Base-by-base conservation (phyloP, 768 basidiomycete genomes). In the Russula compacta region DNA sequence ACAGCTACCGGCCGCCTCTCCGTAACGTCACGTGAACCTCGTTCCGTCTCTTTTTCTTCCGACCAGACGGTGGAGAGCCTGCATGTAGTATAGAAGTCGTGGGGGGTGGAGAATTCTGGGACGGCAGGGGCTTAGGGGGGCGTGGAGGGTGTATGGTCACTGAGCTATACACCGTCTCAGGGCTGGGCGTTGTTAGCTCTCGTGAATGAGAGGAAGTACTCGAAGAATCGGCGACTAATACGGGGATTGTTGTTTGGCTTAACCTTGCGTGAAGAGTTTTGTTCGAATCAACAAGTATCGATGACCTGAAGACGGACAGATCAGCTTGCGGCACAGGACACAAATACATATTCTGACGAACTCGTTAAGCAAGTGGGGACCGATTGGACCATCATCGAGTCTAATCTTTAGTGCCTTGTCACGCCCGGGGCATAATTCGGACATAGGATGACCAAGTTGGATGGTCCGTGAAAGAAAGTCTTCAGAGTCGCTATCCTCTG, bases 301-400 rank as follows among this genome's bases (percentile, higher is more conserved):
- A 70, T 11, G 69, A 72, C 36, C 70, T 71, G 59, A 39, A 56
- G 17, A 15, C 8, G 5, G 9, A 36, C 39, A 19, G 56, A 32
- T 24, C 56, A 12, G 52, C 9, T 48, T 44, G 6, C 38, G 35
- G 14, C 15, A 11, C 14, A 48, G 52, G 21, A 51, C 59, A 6
- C 36, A 10, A 47, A 43, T 35, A 10, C 33, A 56, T 21, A 33
- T 11, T 39, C 32, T 24, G 24, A 14, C 83, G 70, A 58, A 85
- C 83, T 77, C 75, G 56, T 81, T 82, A 53, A 81, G 77, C 6
- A 85, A 66, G 56, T 79, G 79, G 0, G 73, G 69, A 2, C 61
- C 61, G 3, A 64, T 48, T 33, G 61, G 56, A 6, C 52, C 39
- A 33, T 63, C 46, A 43, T 63, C 57, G 1, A 63, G 46, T 24